Conservation (phyloP, 129 eudicot genomes). For the Heracleum sosnowskyi region DNA sequence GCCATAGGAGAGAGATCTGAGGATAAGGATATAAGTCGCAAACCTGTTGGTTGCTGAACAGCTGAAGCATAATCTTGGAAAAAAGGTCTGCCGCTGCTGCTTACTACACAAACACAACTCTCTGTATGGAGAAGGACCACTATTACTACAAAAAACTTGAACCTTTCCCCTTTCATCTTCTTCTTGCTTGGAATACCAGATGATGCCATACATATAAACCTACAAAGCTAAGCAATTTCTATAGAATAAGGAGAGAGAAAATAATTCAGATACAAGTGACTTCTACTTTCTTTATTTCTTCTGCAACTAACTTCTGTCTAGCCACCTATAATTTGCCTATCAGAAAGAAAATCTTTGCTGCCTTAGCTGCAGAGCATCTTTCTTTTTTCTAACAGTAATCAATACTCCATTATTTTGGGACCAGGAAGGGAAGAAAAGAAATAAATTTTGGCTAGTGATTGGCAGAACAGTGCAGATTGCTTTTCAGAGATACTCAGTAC, state of each 20-base stretch:
- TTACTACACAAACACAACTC: conserved; percentile 32
- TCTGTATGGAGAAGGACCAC: conserved; percentile 19
- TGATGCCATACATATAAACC: conserved; percentile 7
- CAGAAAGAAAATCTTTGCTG: conserved; percentile 29
- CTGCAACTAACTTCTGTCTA: background rate
- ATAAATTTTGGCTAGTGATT: conserved; percentile 22
- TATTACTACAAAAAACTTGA: conserved; percentile 15
- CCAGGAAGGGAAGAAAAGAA: conserved; percentile 34
- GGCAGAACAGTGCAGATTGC: conserved; percentile 10
- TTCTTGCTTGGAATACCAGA: conserved; percentile 2
- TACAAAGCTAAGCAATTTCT: background rate
- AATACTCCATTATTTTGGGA: conserved; percentile 1
- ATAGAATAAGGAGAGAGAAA: background rate
- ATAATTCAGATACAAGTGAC: conserved; percentile 25
- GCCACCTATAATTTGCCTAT: conserved; percentile 10
- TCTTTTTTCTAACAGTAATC: conserved; percentile 6
- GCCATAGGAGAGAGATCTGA: background rate
- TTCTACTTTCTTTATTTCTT: conserved; percentile 2
- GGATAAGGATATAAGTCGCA: background rate
- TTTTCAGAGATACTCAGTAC: background rate
- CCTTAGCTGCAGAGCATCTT: conserved; percentile 44
- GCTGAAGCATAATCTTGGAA: conserved; percentile 21
- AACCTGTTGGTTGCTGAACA: conserved; percentile 21
- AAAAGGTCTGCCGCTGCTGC: conserved; percentile 46
- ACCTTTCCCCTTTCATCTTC: conserved; percentile 23